Evolutionary conservation across 306 rosid genomes (phyloP).

Genomic region (Dalbergia oliveri): DNA sequence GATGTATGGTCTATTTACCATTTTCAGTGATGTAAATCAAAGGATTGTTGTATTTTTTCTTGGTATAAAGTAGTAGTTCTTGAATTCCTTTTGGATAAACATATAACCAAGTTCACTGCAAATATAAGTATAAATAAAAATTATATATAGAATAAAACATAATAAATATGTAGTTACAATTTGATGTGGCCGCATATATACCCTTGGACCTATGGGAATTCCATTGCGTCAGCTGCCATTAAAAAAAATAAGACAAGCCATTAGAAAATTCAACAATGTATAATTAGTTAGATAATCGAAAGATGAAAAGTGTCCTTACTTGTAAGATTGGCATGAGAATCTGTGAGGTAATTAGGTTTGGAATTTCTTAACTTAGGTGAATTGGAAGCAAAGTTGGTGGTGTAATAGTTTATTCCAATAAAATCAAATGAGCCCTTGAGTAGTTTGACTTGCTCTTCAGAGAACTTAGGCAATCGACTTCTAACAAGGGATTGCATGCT

Average conservation of each 20-base stretch:
- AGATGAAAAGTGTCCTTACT: conserved; percentile 37
- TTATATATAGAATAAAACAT: no score
- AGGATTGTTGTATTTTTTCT: conserved; percentile 55
- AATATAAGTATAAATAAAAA: neutral
- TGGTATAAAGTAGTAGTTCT: conserved; percentile 51
- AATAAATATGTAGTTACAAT: neutral
- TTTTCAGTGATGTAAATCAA: conserved; percentile 72
- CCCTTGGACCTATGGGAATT: conserved; percentile 60
- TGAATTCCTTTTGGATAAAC: conserved; percentile 63
- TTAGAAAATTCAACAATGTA: neutral
- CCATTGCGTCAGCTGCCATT: conserved; percentile 54
- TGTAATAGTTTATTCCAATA: conserved; percentile 73
- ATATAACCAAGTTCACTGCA: conserved; percentile 63
- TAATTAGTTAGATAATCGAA: neutral
- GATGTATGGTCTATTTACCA: conserved; percentile 45
- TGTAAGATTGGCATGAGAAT: conserved; percentile 48
- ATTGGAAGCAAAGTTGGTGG: conserved; percentile 57
- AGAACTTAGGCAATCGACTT: conserved; percentile 59
- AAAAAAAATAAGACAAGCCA: neutral
- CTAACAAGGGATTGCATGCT: conserved; percentile 62
- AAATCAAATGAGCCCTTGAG: conserved; percentile 71
- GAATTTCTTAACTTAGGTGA: conserved; percentile 15
- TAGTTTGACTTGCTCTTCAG: conserved; percentile 33
- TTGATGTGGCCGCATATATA: conserved; percentile 3
- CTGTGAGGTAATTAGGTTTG: conserved; percentile 44